Evolutionary conservation across 805 yeast genomes (phyloP).

Genomic region (Candida multigemmis): DNA sequence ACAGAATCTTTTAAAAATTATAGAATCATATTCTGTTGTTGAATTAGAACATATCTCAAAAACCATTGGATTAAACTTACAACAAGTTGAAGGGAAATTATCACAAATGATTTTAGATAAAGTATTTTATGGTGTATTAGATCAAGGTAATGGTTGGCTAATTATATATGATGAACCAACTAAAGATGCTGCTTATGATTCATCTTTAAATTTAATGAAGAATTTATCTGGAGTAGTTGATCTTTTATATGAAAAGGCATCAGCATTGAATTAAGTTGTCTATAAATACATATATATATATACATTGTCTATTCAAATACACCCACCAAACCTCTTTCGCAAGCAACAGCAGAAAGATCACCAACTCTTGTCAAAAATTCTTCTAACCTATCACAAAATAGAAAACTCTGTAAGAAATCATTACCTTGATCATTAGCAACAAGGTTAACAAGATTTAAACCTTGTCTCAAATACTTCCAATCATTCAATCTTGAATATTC

Average conservation of each 20-base stretch:
- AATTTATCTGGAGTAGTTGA: constrained; percentile 86
- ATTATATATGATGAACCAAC: constrained; percentile 84
- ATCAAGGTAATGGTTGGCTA: constrained; percentile 98
- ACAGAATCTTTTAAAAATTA: constrained; percentile 86
- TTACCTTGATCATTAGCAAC: constrained; percentile 59
- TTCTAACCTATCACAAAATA: constrained; percentile 43
- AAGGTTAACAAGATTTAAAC: constrained; percentile 48
- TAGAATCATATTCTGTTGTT: constrained; percentile 94
- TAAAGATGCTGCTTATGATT: constrained; percentile 80
- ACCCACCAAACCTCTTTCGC: constrained; percentile 35
- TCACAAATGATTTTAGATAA: constrained; percentile 95
- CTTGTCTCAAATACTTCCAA: constrained; percentile 41
- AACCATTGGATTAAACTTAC: constrained; percentile 77
- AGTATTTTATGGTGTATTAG: constrained; percentile 91
- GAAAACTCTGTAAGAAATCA: constrained; percentile 55
- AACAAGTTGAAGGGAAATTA: constrained; percentile 87
- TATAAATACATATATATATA: constrained; percentile 2
- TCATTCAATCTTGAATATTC: constrained; percentile 25
- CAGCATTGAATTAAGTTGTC: constrained; percentile 52
- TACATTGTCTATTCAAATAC: constrained; percentile 22
- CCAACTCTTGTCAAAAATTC: constrained; percentile 48
- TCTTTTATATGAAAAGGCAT: constrained; percentile 86
- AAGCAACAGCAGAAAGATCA: constrained; percentile 46
- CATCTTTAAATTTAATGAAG: constrained; percentile 78
- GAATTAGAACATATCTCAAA: constrained; percentile 84